Evolutionary conservation across 1,284 basidiomycete species (phyloP).

Genomic region (Fomitiporia mediterranea): DNA sequence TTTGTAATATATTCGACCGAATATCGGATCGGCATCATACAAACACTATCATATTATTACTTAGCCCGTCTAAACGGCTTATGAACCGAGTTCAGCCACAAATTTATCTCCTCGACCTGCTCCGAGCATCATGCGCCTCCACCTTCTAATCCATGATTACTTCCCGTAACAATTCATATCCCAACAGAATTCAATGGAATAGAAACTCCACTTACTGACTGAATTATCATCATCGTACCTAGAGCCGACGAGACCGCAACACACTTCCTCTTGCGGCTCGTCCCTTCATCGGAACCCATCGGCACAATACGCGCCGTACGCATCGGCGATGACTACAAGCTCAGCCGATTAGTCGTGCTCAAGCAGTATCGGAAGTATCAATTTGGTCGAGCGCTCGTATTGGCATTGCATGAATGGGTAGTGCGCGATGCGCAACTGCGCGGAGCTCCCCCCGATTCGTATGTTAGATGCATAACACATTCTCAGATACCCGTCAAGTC

Average conservation of each 20-base stretch:
- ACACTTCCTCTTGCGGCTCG: constrained; percentile 66
- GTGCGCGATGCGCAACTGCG: neutral
- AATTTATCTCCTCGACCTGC: neutral
- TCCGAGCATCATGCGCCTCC: no score
- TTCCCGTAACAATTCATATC: neutral
- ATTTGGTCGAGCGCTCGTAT: constrained; percentile 46
- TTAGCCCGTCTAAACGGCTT: neutral
- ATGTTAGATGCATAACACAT: neutral
- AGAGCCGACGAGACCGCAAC: constrained; percentile 2
- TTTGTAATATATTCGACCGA: neutral
- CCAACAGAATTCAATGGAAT: neutral
- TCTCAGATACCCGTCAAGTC: neutral
- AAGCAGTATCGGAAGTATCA: constrained; percentile 56
- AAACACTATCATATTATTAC: no score
- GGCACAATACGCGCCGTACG: constrained; percentile 40
- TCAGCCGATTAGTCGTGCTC: constrained; percentile 63
- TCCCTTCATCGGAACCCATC: constrained; percentile 53
- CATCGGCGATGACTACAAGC: constrained; percentile 36
- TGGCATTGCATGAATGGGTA: constrained; percentile 53
- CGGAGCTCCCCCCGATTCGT: neutral
- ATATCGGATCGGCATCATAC: neutral
- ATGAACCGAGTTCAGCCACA: neutral
- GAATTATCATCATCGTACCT: no score
- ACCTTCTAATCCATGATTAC: neutral
- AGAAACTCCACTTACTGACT: neutral